Conservation (phyloP, 176 grass and related monocot genomes). For the Poa annua region DNA sequence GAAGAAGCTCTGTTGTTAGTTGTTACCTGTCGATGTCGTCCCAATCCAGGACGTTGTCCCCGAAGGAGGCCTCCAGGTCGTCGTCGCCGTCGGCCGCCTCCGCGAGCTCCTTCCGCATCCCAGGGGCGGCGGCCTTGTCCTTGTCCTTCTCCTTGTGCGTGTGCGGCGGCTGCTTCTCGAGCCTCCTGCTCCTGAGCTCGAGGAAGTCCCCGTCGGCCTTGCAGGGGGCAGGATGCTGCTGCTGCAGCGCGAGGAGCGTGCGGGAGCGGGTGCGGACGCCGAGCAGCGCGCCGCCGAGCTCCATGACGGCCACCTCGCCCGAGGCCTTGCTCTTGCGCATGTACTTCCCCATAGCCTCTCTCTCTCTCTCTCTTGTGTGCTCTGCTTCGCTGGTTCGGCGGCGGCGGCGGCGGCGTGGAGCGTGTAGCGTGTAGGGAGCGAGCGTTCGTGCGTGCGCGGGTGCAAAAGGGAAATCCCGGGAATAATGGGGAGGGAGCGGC, state of each 20-base stretch:
- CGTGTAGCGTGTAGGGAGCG: conserved; percentile 15
- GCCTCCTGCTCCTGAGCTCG: conserved; percentile 80
- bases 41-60: conserved; percentile 57
- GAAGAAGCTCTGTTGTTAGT: background rate
- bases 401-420: conserved; percentile 4
- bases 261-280: conserved; percentile 86
- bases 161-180: conserved; percentile 64
- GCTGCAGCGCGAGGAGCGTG: conserved; percentile 68
- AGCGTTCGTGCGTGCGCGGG: background rate
- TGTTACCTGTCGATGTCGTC: conserved; percentile 62
- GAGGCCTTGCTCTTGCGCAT: conserved; percentile 84
- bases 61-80: conserved; percentile 65
- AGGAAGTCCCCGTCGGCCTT: conserved; percentile 68
- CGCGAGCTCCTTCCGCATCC: background rate
- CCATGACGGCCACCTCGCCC: conserved; percentile 85
- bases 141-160: conserved; percentile 10
- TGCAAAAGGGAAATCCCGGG: conserved; percentile 42
- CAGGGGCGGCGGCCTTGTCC: conserved; percentile 13
- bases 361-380: too few relatives aligned
- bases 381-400: background rate
- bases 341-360: conserved; percentile 78
- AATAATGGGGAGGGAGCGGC: conserved; percentile 45
- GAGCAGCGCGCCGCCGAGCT: conserved; percentile 63
- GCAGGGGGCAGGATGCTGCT: too few relatives aligned
- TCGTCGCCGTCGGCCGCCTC: background rate